Evolutionary conservation across 2,329 filamentous ascomycete genomes (phyloP), one percentile per base, ranked within the genome.

Genomic region (Akanthomyces lecanii): DNA sequence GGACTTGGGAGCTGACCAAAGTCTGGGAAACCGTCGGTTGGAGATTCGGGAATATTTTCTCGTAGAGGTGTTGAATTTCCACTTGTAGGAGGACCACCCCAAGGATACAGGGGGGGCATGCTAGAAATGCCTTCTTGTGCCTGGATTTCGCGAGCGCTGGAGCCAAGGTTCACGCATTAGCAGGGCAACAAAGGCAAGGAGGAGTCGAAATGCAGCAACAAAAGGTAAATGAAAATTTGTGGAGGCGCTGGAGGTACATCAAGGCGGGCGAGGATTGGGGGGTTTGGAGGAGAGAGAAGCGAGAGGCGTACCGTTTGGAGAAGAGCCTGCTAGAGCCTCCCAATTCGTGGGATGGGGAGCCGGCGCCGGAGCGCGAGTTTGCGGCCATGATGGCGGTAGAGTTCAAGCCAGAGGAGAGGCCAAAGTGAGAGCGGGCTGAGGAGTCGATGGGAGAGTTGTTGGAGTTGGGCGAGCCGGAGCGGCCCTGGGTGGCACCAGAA

Each of bases 31-130:
- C 91, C 94, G 79, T 97, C 94, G 68, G 90, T 95, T 38, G 95
- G 95, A 42, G 94, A 97, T 78, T 99, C 95, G 67, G 94, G 93
- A 65, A 99, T 98, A 68, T 94, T 97, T 79, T 98, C 95, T 72
- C 95, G 91, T 58, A 99, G 85, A 69, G 95, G 95, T 48, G 94
- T 97, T 23, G 94, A 97, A 76, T 97, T 94, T 67, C 94, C 95
- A 75, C 94, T 97, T 62, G 94, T 97, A 55, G 95, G 94, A 68
- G 95, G 94, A 12, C 95, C 94, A 82, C 92, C 92, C 95, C 95
- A 98, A 50, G 89, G 89, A 72, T 88, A 86, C 59, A 89, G 77
- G 75, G 82, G 83, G 75, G 82, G 83, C 71, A 85, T 83, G 72
- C 82, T 88, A 73, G 81, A 79, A 56, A 97, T 83, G 58, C 93